Percentiles rank a stretch among this genome's conserved stretches.
These are phyloP conservation scores for Jackrogersella minutella DNA, from an alignment of 495 filamentous ascomycete species.

Conservation along the genomic window DNA sequence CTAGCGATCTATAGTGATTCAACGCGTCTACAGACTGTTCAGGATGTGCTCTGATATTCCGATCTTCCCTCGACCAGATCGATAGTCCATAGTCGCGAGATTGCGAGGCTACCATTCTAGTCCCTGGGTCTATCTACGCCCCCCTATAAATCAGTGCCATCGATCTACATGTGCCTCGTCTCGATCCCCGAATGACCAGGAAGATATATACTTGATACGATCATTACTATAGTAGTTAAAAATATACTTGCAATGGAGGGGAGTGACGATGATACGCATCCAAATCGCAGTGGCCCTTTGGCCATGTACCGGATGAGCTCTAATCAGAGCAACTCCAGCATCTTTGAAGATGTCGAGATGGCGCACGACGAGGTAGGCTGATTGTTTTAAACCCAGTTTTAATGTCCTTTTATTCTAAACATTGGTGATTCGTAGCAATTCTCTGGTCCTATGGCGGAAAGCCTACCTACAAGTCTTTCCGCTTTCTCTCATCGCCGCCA, in stretches of 20 bases:
- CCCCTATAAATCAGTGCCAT: neutral
- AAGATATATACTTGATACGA: slow-evolving; percentile 7
- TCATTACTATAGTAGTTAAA: slow-evolving; percentile 7
- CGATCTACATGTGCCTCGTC: slow-evolving; percentile 1
- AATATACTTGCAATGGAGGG: slow-evolving; percentile 43
- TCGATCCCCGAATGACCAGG: neutral
- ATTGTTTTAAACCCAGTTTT: neutral
- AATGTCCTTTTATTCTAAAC: slow-evolving; percentile 30
- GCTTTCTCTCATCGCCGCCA: slow-evolving; percentile 84
- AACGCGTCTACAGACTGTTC: slow-evolving; percentile 13
- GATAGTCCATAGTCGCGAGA: slow-evolving; percentile 23
- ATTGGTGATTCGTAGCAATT: slow-evolving; percentile 68
- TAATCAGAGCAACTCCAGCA: slow-evolving; percentile 81
- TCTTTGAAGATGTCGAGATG: slow-evolving; percentile 98
- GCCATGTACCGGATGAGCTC: slow-evolving; percentile 68
- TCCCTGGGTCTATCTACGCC: neutral
- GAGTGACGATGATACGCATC: slow-evolving; percentile 31
- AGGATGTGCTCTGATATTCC: slow-evolving; percentile 30
- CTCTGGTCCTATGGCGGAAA: slow-evolving; percentile 92
- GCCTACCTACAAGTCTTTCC: slow-evolving; percentile 87
- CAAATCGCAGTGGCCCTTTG: slow-evolving; percentile 49
- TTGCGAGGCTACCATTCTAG: neutral
- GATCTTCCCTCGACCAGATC: slow-evolving; percentile 20
- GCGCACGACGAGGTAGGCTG: slow-evolving; percentile 84
- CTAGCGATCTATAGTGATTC: slow-evolving; percentile 6